Conservation (phyloP, 1,284 basidiomycete species). For the Apiotrichum porosum region DNA sequence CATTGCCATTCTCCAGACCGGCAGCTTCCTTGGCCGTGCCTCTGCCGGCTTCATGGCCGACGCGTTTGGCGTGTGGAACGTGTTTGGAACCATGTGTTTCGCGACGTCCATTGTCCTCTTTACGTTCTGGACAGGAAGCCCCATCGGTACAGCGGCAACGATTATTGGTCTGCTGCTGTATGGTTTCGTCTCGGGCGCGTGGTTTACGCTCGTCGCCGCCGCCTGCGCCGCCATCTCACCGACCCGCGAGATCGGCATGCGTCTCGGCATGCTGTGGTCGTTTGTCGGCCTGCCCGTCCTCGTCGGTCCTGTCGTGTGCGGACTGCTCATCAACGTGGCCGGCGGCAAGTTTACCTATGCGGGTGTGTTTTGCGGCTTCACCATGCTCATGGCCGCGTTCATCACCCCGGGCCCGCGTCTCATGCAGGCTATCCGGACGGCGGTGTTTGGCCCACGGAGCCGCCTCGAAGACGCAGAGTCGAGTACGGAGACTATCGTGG, state of each 20-base stretch:
- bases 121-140: slow-evolving; percentile 22
- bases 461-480: no score
- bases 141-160: slow-evolving; percentile 21
- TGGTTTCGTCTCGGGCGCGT: slow-evolving; percentile 36
- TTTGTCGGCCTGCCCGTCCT: slow-evolving; percentile 29
- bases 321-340: slow-evolving; percentile 20
- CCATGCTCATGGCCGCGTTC: slow-evolving; percentile 19
- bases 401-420: slow-evolving; percentile 17
- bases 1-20: slow-evolving; percentile 24
- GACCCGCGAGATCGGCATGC: slow-evolving; percentile 38
- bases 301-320: slow-evolving; percentile 38
- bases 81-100: slow-evolving; percentile 17
- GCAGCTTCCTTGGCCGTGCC: slow-evolving; percentile 22
- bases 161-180: slow-evolving; percentile 37
- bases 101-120: slow-evolving; percentile 13
- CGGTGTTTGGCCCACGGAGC: no score
- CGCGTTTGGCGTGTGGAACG: slow-evolving; percentile 19
- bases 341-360: slow-evolving; percentile 26
- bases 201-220: slow-evolving; percentile 39
- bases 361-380: slow-evolving; percentile 30
- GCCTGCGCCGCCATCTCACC: slow-evolving; percentile 37
- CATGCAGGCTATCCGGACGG: neutral
- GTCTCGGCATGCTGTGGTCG: slow-evolving; percentile 44
- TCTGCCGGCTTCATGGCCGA: slow-evolving; percentile 23
- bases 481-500: no score